Base-by-base conservation (phyloP, 768 basidiomycete genomes). In the Boletus sp. region DNA sequence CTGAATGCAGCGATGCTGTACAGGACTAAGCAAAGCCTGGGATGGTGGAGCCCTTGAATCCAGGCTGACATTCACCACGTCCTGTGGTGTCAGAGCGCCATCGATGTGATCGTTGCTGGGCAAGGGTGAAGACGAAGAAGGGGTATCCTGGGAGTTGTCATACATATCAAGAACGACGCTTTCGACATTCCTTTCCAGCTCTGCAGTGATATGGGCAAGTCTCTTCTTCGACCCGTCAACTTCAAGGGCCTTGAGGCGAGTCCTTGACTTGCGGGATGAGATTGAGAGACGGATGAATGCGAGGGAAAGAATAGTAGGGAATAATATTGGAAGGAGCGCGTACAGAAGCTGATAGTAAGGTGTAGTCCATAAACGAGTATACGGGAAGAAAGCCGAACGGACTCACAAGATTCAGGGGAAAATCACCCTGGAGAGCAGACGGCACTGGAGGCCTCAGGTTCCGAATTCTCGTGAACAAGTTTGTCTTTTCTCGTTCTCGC, bases 391-490 rank as follows among this genome's bases (percentile, higher is more conserved):
- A 17, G 9, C 7, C 27, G 29, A 35, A 38, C 11, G 3, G 8
- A 71, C 85, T 52, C 60, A 93, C 87, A 17, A 92, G 48, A 64
- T 91, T 93, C 50, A 83, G 69, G 3, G 90, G 91, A 56, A 90
- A 90, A 1, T 70, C 66, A 35, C 80, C 72, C 55, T 83, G 82
- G 0, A 87, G 72, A 35, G 69, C 66, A 2, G 89, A 85, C 0
- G 87, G 85, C 2, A 92, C 60, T 3, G 82, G 60, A 6, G 80
- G 79, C 6, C 65, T 67, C 5, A 62, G 60, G 5, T 75, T 71
- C 49, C 73, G 75, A 13, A 77, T 54, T 21, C 61, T 70, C 41
- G 71, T 71, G 60, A 82, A 74, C 79, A 83, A 84, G 19, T 65
- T 67, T 10, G 53, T 38, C 41, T 27, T 61, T 51, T 58, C 63